Conservation (phyloP, 805 yeast genomes). For the Barnettozyma wickerhamii region DNA sequence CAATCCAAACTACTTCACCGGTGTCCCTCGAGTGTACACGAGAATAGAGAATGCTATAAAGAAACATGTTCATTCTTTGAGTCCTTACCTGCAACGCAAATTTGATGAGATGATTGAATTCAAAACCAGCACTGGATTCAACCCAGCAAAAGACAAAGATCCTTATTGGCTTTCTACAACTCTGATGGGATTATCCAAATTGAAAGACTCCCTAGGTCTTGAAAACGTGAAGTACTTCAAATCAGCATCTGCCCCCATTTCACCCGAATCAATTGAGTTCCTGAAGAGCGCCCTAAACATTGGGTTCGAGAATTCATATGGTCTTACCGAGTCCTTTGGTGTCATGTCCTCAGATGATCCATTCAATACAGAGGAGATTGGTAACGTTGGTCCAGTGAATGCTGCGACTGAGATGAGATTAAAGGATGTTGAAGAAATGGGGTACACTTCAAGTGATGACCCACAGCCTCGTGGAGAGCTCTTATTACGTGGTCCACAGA, state of each 20-base stretch:
- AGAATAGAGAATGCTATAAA: slow-evolving; percentile 47
- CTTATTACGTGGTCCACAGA: slow-evolving; percentile 52
- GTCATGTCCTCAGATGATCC: slow-evolving; percentile 39
- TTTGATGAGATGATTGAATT: slow-evolving; percentile 15
- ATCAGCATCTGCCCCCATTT: slow-evolving; percentile 60
- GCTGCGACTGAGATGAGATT: slow-evolving; percentile 49
- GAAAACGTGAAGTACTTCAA: slow-evolving; percentile 29
- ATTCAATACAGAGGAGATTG: slow-evolving; percentile 30
- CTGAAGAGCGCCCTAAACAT: slow-evolving; percentile 46
- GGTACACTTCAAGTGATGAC: slow-evolving; percentile 34
- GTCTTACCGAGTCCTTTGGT: slow-evolving; percentile 62
- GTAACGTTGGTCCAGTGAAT: slow-evolving; percentile 46
- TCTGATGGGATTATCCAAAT: slow-evolving; percentile 32
- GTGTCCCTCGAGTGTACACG: slow-evolving; percentile 56
- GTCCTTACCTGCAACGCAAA: slow-evolving; percentile 12
- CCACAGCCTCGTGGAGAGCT: slow-evolving; percentile 57
- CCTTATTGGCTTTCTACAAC: slow-evolving; percentile 8
- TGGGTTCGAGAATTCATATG: slow-evolving; percentile 49
- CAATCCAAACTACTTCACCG: slow-evolving; percentile 43
- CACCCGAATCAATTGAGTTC: slow-evolving; percentile 48
- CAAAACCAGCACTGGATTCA: slow-evolving; percentile 6
- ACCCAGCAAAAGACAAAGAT: slow-evolving; percentile 11
- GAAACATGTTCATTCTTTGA: slow-evolving; percentile 12
- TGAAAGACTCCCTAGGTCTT: slow-evolving; percentile 35
- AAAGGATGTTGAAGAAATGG: slow-evolving; percentile 48